Percentiles rank a stretch among this genome's conserved stretches.
phyloP scores from a whole-genome alignment of 495 filamentous ascomycete species.

The Tuber aestivum region DNA sequence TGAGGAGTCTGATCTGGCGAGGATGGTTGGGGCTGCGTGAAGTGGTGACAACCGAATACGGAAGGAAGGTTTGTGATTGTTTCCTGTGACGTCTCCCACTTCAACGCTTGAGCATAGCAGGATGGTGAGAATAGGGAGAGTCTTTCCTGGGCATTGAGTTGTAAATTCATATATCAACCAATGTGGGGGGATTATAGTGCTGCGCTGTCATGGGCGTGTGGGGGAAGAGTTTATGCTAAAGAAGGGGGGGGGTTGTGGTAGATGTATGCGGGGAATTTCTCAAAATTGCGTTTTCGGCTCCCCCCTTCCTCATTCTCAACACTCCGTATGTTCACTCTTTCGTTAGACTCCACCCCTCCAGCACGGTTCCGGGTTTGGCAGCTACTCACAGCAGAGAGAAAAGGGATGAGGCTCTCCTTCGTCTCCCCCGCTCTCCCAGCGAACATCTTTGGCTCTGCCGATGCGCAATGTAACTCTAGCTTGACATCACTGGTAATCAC shows the following conservation, averaged over 20 bases:
- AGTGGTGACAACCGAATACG: not conserved
- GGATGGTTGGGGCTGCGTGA: not conserved
- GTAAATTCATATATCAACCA: not conserved
- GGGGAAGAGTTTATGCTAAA: not conserved
- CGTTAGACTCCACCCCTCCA: not conserved
- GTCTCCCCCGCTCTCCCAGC: slow-evolving; percentile 20
- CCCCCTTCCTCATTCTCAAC: not conserved
- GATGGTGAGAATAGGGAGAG: not conserved
- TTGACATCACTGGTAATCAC: slow-evolving; percentile 6
- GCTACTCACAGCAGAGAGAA: not conserved
- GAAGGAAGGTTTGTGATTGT: not conserved
- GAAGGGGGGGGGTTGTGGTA: not conserved
- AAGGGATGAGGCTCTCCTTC: slow-evolving; percentile 27
- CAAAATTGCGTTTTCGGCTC: not conserved
- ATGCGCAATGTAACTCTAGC: slow-evolving; percentile 17
- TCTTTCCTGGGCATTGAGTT: not conserved
- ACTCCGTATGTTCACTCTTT: slow-evolving; percentile 8
- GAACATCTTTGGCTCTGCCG: slow-evolving; percentile 23
- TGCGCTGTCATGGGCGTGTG: not conserved
- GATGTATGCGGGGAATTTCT: not conserved
- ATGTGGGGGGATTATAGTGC: not conserved
- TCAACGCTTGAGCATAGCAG: not conserved
- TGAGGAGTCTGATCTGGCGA: too few relatives aligned
- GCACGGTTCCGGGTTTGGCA: not conserved
- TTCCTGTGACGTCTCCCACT: not conserved